Conservation (phyloP, 2,329 filamentous ascomycete species). For the Penicillium sp. region DNA sequence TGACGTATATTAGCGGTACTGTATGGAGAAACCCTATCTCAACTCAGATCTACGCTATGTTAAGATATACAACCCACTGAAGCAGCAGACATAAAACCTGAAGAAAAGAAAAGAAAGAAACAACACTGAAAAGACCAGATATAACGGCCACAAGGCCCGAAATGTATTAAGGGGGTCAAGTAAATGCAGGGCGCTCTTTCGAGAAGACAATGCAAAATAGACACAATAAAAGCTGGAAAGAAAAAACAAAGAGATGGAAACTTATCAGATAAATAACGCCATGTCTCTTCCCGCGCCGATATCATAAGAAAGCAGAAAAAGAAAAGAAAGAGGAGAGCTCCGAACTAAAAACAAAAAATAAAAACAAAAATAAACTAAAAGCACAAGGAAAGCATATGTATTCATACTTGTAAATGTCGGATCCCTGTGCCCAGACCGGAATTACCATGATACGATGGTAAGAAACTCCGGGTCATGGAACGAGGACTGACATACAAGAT, state of each 20-base stretch:
- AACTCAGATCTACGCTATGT: not conserved
- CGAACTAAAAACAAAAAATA: not conserved
- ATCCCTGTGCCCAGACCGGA: not conserved
- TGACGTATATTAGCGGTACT: not conserved
- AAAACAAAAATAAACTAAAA: conserved; percentile 2
- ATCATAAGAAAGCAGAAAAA: conserved; percentile 9
- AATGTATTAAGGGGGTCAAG: conserved; percentile 9
- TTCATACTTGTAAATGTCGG: conserved; percentile 12
- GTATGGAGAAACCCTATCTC: not conserved
- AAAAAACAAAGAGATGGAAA: conserved; percentile 4
- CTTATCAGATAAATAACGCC: conserved; percentile 5
- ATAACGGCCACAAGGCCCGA: conserved; percentile 8
- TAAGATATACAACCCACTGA: not conserved
- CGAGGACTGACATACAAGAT: not conserved
- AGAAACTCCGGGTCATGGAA: not conserved
- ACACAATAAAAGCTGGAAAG: not conserved
- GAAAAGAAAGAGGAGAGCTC: conserved; percentile 10
- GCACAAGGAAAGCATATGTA: conserved; percentile 13
- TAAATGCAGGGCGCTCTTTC: conserved; percentile 3
- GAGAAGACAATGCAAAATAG: conserved; percentile 7
- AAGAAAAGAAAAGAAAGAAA: not conserved
- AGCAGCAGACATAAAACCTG: not conserved
- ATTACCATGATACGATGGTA: not conserved
- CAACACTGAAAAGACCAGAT: not conserved
- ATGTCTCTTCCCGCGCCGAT: conserved; percentile 19